phyloP scores from a whole-genome alignment of 1,139 yeast genomes.

The Williopsis jadinii region DNA sequence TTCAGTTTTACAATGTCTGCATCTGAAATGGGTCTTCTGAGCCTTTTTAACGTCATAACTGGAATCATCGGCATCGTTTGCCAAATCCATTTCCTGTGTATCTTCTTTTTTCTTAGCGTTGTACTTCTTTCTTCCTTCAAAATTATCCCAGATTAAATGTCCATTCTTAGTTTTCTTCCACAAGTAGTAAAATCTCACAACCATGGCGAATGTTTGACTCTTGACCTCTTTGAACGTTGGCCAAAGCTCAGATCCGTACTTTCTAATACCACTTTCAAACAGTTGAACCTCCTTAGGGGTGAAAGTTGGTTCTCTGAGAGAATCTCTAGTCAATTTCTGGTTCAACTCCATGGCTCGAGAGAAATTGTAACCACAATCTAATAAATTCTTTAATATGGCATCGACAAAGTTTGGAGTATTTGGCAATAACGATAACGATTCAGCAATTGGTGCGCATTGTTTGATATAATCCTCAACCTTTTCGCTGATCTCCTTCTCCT shows the following conservation, averaged over 20 bases:
- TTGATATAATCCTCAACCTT: conserved; percentile 48
- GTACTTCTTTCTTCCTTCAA: conserved; percentile 61
- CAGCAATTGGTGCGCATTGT: conserved; percentile 52
- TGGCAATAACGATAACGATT: conserved; percentile 39
- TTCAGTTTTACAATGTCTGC: conserved; percentile 51
- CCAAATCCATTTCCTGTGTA: conserved; percentile 23
- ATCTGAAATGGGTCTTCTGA: conserved; percentile 21
- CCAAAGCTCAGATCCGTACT: conserved; percentile 73
- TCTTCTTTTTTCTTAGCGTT: conserved; percentile 26
- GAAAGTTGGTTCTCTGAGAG: conserved; percentile 71
- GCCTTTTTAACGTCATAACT: conserved; percentile 25
- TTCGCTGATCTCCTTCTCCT: conserved; percentile 27
- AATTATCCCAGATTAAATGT: conserved; percentile 74
- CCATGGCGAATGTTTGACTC: conserved; percentile 65
- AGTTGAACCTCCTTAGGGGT: conserved; percentile 50
- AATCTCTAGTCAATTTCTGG: conserved; percentile 43
- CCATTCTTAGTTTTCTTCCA: conserved; percentile 90
- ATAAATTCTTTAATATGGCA: conserved; percentile 48
- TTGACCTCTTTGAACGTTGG: conserved; percentile 65
- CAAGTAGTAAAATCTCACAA: conserved; percentile 77
- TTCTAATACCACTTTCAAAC: conserved; percentile 71
- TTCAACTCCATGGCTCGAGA: conserved; percentile 35
- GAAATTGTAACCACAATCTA: conserved; percentile 45
- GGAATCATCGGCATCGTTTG: conserved; percentile 18
- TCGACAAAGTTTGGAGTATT: conserved; percentile 76